A percentile compares a stretch with the other conserved stretches of the same genome.
These are phyloP conservation scores for Fagopyrum homotropicum DNA, from an alignment of 148 eudicot species.

Conservation along the genomic window DNA sequence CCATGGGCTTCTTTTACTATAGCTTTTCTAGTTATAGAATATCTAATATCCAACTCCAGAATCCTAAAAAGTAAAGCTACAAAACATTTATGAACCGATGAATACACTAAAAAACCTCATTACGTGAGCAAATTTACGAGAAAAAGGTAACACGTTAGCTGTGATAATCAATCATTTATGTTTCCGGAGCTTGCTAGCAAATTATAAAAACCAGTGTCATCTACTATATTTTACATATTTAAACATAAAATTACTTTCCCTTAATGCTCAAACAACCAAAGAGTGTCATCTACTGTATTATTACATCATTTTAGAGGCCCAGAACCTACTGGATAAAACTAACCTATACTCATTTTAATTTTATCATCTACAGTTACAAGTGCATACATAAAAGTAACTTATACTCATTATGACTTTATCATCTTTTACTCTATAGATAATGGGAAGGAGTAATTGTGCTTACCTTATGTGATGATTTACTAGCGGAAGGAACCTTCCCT, in stretches of 20 bases:
- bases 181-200: background rate
- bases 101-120: background rate
- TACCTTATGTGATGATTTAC: constrained; percentile 33
- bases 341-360: background rate
- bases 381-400: background rate
- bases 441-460: background rate
- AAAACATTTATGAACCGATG: background rate
- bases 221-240: background rate
- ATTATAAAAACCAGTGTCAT: background rate
- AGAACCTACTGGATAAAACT: background rate
- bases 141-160: background rate
- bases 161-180: background rate
- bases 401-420: background rate
- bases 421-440: background rate
- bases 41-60: background rate
- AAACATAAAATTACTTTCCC: background rate
- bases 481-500: constrained; percentile 20
- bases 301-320: background rate
- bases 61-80: background rate
- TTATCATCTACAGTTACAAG: background rate
- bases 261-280: background rate
- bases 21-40: background rate
- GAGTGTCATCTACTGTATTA: background rate
- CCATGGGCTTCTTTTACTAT: background rate
- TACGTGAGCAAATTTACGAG: background rate